phyloP scores from a whole-genome alignment of 169 alveolate species.

The Plasmodium blacklocki region DNA sequence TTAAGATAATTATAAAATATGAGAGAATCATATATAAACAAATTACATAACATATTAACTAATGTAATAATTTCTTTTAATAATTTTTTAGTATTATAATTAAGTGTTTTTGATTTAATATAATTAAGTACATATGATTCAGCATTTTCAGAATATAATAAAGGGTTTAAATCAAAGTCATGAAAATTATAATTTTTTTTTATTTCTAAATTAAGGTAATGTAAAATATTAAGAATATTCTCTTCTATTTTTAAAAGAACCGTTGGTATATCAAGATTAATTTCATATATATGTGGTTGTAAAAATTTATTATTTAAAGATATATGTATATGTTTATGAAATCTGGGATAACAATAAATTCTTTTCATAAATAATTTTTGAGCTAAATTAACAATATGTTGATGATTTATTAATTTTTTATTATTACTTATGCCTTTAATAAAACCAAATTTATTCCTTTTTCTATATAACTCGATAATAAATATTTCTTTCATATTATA shows the following conservation, averaged over 20 bases:
- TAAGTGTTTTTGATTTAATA: conserved; percentile 49
- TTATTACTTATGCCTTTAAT: conserved; percentile 70
- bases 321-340: conserved; percentile 69
- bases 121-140: conserved; percentile 51
- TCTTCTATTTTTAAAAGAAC: conserved; percentile 32
- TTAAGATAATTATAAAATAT: conserved; percentile 60
- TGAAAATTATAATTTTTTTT: conserved; percentile 45
- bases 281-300: conserved; percentile 75
- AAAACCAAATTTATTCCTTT: conserved; percentile 73
- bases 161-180: conserved; percentile 62
- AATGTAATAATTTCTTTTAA: conserved; percentile 61
- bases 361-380: conserved; percentile 46
- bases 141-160: conserved; percentile 58
- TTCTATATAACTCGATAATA: conserved; percentile 65
- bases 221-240: conserved; percentile 31
- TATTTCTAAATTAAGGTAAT: conserved; percentile 60
- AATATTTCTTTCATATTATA: conserved; percentile 57
- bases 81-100: conserved; percentile 57
- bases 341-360: conserved; percentile 65
- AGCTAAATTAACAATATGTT: conserved; percentile 29
- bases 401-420: conserved; percentile 46
- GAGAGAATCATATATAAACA: conserved; percentile 44
- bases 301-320: conserved; percentile 58
- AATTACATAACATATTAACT: conserved; percentile 35
- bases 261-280: conserved; percentile 35